Evolutionary conservation across 345 rosid species (phyloP).

Genomic region (Xanthoceras sorbifolium): DNA sequence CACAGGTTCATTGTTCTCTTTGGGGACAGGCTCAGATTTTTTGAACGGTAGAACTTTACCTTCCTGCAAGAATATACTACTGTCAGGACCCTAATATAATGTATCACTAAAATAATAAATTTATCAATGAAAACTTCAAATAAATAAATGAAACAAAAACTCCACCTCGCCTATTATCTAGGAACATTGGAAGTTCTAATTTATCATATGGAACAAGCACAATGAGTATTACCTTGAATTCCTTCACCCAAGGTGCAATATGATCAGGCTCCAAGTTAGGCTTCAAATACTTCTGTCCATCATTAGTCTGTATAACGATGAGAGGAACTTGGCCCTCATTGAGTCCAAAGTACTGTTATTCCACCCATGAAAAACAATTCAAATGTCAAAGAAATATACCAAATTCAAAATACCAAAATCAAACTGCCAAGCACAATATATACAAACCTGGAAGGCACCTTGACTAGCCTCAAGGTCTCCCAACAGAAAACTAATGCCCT

Average conservation of each 20-base stretch:
- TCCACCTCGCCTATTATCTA: neutral
- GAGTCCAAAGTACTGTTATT: slow-evolving; percentile 87
- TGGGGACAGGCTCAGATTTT: slow-evolving; percentile 93
- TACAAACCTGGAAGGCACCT: slow-evolving; percentile 82
- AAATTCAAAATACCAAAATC: slow-evolving; percentile 5
- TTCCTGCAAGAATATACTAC: slow-evolving; percentile 52
- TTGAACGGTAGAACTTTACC: slow-evolving; percentile 64
- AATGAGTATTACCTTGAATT: slow-evolving; percentile 58
- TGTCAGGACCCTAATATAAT: slow-evolving; percentile 9
- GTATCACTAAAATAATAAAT: neutral
- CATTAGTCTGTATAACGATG: slow-evolving; percentile 61
- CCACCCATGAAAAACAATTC: slow-evolving; percentile 19
- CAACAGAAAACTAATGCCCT: slow-evolving; percentile 68
- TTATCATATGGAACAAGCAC: neutral
- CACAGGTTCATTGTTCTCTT: slow-evolving; percentile 79
- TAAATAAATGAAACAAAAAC: neutral
- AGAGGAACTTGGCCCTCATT: slow-evolving; percentile 83
- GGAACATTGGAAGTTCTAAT: neutral
- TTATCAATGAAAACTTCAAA: neutral
- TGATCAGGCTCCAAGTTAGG: slow-evolving; percentile 63
- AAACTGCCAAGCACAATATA: slow-evolving; percentile 3
- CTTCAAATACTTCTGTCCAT: slow-evolving; percentile 79
- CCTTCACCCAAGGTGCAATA: slow-evolving; percentile 83
- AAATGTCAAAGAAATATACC: slow-evolving; percentile 10
- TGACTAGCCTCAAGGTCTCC: slow-evolving; percentile 90